Conservation (phyloP, 2,329 filamentous ascomycete genomes). For the Dendrostoma leiphaemia region DNA sequence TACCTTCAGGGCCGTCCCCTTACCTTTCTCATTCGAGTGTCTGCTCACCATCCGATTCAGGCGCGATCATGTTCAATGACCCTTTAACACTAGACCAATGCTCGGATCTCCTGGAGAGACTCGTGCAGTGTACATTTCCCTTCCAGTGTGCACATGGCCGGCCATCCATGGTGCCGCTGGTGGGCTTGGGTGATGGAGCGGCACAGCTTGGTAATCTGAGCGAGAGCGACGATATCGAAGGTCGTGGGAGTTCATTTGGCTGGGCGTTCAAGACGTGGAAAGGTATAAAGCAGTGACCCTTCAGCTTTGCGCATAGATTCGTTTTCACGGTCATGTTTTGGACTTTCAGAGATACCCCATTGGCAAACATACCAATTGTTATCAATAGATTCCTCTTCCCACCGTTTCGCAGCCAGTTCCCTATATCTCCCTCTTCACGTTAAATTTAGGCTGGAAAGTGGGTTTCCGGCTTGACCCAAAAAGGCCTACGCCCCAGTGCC, state of each 20-base stretch:
- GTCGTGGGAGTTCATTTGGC: neutral
- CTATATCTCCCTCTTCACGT: too few species aligned
- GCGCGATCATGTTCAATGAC: conserved; percentile 86
- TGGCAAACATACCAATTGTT: too few species aligned
- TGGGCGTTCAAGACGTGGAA: neutral
- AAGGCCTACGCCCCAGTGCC: too few species aligned
- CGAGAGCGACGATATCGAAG: neutral
- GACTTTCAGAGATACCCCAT: too few species aligned
- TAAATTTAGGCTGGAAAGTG: too few species aligned
- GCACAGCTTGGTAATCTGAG: neutral
- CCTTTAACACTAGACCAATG: conserved; percentile 58
- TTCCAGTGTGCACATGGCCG: conserved; percentile 83
- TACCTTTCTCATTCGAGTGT: neutral
- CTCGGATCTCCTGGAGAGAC: conserved; percentile 47
- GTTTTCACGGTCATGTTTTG: too few species aligned
- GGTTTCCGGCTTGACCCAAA: too few species aligned
- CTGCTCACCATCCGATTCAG: conserved; percentile 24
- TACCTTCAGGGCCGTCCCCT: too few species aligned
- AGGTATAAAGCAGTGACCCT: neutral
- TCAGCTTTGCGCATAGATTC: neutral
- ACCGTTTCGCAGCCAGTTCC: too few species aligned
- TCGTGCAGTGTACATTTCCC: conserved; percentile 68
- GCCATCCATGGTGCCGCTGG: conserved; percentile 62
- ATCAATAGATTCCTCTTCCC: too few species aligned
- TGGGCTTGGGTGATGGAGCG: conserved; percentile 45